Evolutionary conservation across 345 rosid species (phyloP).

Genomic region (Salix arbutifolia): DNA sequence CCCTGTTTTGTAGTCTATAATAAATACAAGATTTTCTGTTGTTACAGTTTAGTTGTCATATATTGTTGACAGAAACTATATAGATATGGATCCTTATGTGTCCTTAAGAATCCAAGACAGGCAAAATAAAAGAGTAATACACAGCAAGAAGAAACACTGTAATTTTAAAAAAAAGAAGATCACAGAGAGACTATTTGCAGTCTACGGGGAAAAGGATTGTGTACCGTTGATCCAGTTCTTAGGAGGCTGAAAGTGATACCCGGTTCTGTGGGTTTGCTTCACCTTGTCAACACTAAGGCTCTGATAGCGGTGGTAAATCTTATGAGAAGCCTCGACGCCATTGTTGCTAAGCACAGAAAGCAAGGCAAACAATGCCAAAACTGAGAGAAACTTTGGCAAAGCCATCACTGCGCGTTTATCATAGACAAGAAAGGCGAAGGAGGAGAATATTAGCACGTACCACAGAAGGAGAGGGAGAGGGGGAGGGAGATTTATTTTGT

Average conservation of each 20-base stretch:
- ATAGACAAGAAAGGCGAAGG: background rate
- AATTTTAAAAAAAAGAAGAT: background rate
- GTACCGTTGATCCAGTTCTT: constrained; percentile 86
- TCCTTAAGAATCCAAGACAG: background rate
- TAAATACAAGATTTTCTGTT: no score
- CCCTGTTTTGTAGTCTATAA: no score
- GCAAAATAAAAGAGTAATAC: background rate
- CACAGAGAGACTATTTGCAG: background rate
- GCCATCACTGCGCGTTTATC: background rate
- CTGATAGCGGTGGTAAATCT: constrained; percentile 38
- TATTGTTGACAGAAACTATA: no score
- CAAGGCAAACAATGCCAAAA: background rate
- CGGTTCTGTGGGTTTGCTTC: constrained; percentile 47
- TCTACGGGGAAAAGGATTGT: background rate
- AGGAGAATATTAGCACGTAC: background rate
- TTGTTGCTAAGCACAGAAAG: constrained; percentile 2
- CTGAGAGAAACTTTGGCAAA: background rate
- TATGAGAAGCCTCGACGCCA: constrained; percentile 50
- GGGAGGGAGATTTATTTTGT: background rate
- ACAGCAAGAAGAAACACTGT: no score
- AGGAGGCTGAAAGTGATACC: constrained; percentile 80
- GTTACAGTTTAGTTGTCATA: no score
- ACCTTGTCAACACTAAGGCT: constrained; percentile 29
- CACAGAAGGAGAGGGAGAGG: background rate
- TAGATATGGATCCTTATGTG: no score